phyloP scores from a whole-genome alignment of 1,139 yeast species.

The Zygosaccharomyces sapae region DNA sequence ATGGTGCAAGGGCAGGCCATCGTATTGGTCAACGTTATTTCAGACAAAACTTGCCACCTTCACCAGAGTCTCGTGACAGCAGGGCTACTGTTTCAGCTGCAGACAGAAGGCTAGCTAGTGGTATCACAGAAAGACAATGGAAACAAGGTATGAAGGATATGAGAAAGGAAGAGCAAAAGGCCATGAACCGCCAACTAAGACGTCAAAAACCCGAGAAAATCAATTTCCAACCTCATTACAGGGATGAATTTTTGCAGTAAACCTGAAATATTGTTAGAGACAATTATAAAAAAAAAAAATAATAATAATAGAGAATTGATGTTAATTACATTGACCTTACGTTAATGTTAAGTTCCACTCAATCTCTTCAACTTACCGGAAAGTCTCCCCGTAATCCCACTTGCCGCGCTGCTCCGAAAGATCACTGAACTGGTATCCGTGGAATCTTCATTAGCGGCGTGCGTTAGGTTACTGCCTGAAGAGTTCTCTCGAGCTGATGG shows the following conservation, averaged over 20 bases:
- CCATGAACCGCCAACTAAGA: constrained; percentile 46
- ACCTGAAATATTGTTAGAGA: background rate
- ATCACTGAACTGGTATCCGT: constrained; percentile 21
- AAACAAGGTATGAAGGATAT: constrained; percentile 45
- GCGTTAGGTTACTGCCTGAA: constrained; percentile 11
- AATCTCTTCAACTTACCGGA: constrained; percentile 12
- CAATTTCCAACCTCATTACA: constrained; percentile 61
- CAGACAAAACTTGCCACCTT: constrained; percentile 46
- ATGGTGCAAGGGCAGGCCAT: constrained; percentile 62
- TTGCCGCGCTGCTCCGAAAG: constrained; percentile 16
- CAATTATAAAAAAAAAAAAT: background rate
- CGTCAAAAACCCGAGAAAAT: constrained; percentile 46
- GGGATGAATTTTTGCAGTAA: constrained; percentile 53
- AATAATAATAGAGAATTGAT: background rate
- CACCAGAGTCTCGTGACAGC: constrained; percentile 29
- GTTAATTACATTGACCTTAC: background rate
- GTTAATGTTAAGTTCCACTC: constrained; percentile 7
- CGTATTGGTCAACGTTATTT: constrained; percentile 60
- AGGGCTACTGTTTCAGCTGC: constrained; percentile 51
- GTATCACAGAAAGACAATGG: constrained; percentile 42
- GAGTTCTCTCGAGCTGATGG: constrained; percentile 8
- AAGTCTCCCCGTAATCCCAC: constrained; percentile 9
- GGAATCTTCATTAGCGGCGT: constrained; percentile 10
- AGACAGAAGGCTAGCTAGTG: constrained; percentile 47
- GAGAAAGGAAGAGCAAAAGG: constrained; percentile 45